Evolutionary conservation across 179 eudicot genomes (phyloP).

Genomic region (Pouteria campechiana): DNA sequence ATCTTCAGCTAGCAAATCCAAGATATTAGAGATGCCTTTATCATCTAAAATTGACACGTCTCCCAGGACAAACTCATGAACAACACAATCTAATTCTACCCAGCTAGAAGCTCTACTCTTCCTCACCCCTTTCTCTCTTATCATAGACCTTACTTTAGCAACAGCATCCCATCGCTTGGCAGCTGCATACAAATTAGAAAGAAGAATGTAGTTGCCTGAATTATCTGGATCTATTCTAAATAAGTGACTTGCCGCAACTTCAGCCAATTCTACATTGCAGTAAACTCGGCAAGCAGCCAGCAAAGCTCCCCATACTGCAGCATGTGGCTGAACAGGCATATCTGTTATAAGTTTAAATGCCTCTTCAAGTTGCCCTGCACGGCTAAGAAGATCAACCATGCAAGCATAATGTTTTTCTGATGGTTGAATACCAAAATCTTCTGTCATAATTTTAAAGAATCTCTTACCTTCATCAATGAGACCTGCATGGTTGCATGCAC

Average conservation of each 20-base stretch:
- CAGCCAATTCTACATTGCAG: slow-evolving; percentile 14
- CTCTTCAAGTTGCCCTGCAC: slow-evolving; percentile 21
- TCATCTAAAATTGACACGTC: slow-evolving; percentile 10
- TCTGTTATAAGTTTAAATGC: slow-evolving; percentile 17
- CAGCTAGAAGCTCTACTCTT: slow-evolving; percentile 26
- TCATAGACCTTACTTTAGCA: slow-evolving; percentile 19
- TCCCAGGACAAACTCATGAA: slow-evolving; percentile 23
- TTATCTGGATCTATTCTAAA: slow-evolving; percentile 24
- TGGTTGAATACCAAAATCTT: slow-evolving; percentile 13
- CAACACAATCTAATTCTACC: slow-evolving; percentile 16
- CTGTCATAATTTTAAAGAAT: slow-evolving; percentile 14
- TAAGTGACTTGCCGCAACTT: slow-evolving; percentile 22
- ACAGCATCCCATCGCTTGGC: slow-evolving; percentile 20
- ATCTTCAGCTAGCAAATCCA: slow-evolving; percentile 9
- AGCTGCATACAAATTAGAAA: slow-evolving; percentile 22
- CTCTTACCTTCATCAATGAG: slow-evolving; percentile 21
- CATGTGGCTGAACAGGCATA: slow-evolving; percentile 10
- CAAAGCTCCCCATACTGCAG: slow-evolving; percentile 26
- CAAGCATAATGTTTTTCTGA: slow-evolving; percentile 25
- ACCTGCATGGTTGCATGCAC: slow-evolving; percentile 27
- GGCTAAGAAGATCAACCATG: slow-evolving; percentile 26
- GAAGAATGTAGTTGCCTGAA: slow-evolving; percentile 26
- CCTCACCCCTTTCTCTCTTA: slow-evolving; percentile 18
- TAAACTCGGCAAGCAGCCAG: slow-evolving; percentile 22
- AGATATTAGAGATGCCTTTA: slow-evolving; percentile 3